Evolutionary conservation across 2,329 filamentous ascomycete genomes (phyloP).

Genomic region (Colletotrichum truncatum): DNA sequence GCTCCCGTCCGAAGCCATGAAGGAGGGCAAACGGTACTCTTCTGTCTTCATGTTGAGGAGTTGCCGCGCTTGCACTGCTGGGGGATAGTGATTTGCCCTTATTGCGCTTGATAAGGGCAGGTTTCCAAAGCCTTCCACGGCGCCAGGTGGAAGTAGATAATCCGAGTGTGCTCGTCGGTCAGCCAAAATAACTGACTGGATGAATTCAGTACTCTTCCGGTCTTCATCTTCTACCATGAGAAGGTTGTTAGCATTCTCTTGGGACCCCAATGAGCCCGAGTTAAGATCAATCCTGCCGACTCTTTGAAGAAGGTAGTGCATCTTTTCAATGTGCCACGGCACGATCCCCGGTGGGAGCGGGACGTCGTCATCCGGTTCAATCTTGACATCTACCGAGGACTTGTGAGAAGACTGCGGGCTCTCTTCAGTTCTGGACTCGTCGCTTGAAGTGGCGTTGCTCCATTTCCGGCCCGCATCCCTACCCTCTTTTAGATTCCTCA

Average conservation of each 20-base stretch:
- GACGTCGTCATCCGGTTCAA: not conserved
- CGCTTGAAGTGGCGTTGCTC: not conserved
- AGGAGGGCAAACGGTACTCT: constrained; percentile 20
- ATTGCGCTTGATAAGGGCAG: constrained; percentile 14
- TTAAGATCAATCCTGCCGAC: constrained; percentile 4
- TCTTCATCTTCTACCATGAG: not conserved
- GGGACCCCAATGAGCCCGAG: no score
- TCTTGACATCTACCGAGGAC: not conserved
- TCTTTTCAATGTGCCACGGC: constrained; percentile 13
- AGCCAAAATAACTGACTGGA: not conserved
- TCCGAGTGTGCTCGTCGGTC: not conserved
- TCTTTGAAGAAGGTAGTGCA: constrained; percentile 13
- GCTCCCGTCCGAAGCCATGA: constrained; percentile 18
- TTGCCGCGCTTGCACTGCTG: constrained; percentile 1
- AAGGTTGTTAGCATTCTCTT: not conserved
- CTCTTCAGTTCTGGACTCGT: not conserved
- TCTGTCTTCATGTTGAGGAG: constrained; percentile 9
- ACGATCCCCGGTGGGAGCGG: not conserved
- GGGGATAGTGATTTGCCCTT: constrained; percentile 11
- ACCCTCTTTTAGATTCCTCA: not conserved
- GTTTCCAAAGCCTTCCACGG: constrained; percentile 20
- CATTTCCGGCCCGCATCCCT: not conserved
- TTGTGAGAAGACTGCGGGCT: not conserved
- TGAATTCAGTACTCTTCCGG: not conserved
- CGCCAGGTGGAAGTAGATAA: not conserved